Percentiles rank a stretch among this genome's conserved stretches.
Evolutionary conservation across 2,329 filamentous ascomycete species (phyloP).

Genomic region (Pseudomassariella vexata): DNA sequence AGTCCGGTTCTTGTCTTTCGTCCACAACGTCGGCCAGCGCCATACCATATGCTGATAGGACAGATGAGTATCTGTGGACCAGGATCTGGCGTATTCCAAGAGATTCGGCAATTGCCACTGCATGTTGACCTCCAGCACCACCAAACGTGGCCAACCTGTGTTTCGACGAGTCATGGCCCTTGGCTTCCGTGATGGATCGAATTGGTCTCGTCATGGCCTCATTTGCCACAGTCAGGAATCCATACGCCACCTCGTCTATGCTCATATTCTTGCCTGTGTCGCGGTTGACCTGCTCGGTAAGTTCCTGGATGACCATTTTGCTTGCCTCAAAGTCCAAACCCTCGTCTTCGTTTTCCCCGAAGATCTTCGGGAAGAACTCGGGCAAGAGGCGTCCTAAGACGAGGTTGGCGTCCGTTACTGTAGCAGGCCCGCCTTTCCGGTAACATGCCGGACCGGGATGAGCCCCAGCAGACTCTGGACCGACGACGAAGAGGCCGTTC

Average conservation of each 20-base stretch:
- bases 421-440: conserved; percentile 79
- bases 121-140: conserved; percentile 86
- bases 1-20: conserved; percentile 76
- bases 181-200: conserved; percentile 82
- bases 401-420: conserved; percentile 90
- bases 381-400: conserved; percentile 79
- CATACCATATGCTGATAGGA: conserved; percentile 89
- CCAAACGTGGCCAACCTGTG: conserved; percentile 91
- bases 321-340: conserved; percentile 73
- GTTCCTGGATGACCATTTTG: conserved; percentile 65
- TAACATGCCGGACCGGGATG: conserved; percentile 90
- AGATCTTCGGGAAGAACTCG: conserved; percentile 93
- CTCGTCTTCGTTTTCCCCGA: conserved; percentile 82
- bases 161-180: conserved; percentile 84
- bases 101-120: conserved; percentile 82
- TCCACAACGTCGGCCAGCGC: conserved; percentile 89
- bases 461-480: conserved; percentile 81
- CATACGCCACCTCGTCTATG: conserved; percentile 79
- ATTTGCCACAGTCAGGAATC: conserved; percentile 85
- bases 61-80: conserved; percentile 80
- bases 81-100: conserved; percentile 82
- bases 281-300: conserved; percentile 71
- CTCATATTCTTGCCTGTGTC: conserved; percentile 69
- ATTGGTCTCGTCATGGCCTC: conserved; percentile 91
- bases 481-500: conserved; percentile 86